phyloP scores from a whole-genome alignment of 768 basidiomycete genomes.

The Russula vinacea region DNA sequence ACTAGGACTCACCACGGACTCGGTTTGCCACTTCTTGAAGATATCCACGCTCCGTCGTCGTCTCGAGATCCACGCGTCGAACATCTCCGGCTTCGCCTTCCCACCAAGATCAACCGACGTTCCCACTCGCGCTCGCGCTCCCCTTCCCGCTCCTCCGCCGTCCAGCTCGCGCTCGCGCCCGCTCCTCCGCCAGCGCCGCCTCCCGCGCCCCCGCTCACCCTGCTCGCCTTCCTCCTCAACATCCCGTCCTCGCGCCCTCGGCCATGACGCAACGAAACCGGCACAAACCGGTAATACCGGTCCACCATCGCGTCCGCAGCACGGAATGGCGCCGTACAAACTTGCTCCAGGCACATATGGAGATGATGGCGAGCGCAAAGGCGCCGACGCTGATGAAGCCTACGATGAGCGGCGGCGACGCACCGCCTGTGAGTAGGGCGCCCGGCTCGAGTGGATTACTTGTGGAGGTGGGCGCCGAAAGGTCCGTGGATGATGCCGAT shows the following conservation, averaged over 20 bases:
- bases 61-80: slow-evolving; percentile 21
- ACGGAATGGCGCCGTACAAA: neutral
- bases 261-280: no score
- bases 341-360: slow-evolving; percentile 20
- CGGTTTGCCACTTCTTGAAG: slow-evolving; percentile 12
- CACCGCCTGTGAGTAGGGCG: neutral
- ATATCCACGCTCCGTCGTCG: neutral
- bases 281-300: no score
- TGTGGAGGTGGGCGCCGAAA: neutral
- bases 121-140: neutral
- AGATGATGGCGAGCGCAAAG: neutral
- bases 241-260: no score
- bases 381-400: slow-evolving; percentile 24
- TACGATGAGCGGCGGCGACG: slow-evolving; percentile 18
- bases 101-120: neutral
- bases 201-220: neutral
- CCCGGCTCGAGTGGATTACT: neutral
- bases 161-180: neutral
- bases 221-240: no score
- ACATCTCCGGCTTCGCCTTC: slow-evolving; percentile 19
- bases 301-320: no score
- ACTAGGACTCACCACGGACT: slow-evolving; percentile 19
- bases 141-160: neutral
- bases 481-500: no score
- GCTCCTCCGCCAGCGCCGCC: neutral